Base-by-base conservation (phyloP, 306 rosid species). In the Lathyrus oleraceus region DNA sequence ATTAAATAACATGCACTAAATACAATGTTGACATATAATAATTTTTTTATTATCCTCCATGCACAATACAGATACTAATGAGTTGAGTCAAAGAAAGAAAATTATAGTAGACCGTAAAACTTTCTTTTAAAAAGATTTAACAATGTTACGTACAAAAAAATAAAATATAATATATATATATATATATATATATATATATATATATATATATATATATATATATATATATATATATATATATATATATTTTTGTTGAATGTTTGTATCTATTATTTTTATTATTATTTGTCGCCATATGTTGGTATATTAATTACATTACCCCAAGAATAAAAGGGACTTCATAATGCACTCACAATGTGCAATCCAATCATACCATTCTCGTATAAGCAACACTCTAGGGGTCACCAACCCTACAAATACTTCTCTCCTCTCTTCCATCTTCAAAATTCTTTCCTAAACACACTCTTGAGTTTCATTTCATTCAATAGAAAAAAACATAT, bases 391-490 rank as follows among this genome's bases (percentile, higher is more conserved):
- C 75, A 68, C 38, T 64, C 8, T 68, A 59, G 63, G 74, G 54
- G 59, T 72, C 65, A 59, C 78, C 78, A 73, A 67, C 71, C 75
- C 81, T 75, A 75, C 74, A 70, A 49, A 75, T 59, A 61, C 15
- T 13, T 19, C 39, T 11, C 39, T 60, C 15, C 20, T 17, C 48
- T 53, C 49, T 68, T 63, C 20, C 6, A 51, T 53, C 53, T 61
- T 60, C 67, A 16, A 47, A 44, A 36, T 47, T 39, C 1, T 7
- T 67, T 39, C 32, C 44, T 38, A 58, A 58, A 7, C 59, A 10
- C 23, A 53, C 60, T 56, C 45, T 20, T 44, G 54, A 65, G 25
- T 67, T 44, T 12, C 64, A 32, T 27, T 54, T 54, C 4, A 54
- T 54, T 23, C 5, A 56, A 1, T 25, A 49, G 44, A n/a, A 25